Base-by-base conservation (phyloP, 768 basidiomycete genomes). In the Coprinopsis strossmayeri region DNA sequence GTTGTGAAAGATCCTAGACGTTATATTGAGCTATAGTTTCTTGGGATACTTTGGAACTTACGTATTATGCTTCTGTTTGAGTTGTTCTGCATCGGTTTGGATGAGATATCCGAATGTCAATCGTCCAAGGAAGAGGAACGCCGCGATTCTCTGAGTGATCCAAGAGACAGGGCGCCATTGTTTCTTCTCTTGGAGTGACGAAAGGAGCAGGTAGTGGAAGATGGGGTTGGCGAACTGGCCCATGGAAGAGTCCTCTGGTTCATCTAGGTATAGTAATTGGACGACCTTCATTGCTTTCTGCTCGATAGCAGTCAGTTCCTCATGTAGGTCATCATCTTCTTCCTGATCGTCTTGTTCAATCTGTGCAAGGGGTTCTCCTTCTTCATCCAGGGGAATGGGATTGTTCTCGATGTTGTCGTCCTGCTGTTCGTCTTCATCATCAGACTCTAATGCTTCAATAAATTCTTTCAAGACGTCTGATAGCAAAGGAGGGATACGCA, bases 91-190 rank as follows among this genome's bases (percentile, higher is more conserved):
- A 7, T 15, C 45, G 13, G 25, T 17, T 4, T n/a, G 9, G n/a
- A 52, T 46, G 9, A 48, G 39, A 23, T 21, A 35, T 2, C 49
- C 55, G 21, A 56, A 45, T 2, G 43, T 44, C 10, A 54, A 25
- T 21, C 50, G 21, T 3, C 53, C 50, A 10, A 43, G 17, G 30
- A 49, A 52, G 1, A 47, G 40, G 15, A 50, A n/a, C 0, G 46
- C 49, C 1, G 55, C 50, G 28, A 56, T 53, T 15, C 39, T 50
- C 28, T 53, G 55, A 9, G 55, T 56, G 45, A 56, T 56, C 7
- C 27, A 27, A 3, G 38, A 32, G 17, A 49, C 18, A 2, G 24
- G n/a, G 23, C 17, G 23, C 55, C 55, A 56, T 13, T 26, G 30
- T 27, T 25, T n/a, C n/a, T 21, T 21, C 9, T 23, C 18, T 13